These are phyloP conservation scores for Paramecium sonneborni DNA, from an alignment of 73 alveolate genomes.

Conservation along the genomic window DNA sequence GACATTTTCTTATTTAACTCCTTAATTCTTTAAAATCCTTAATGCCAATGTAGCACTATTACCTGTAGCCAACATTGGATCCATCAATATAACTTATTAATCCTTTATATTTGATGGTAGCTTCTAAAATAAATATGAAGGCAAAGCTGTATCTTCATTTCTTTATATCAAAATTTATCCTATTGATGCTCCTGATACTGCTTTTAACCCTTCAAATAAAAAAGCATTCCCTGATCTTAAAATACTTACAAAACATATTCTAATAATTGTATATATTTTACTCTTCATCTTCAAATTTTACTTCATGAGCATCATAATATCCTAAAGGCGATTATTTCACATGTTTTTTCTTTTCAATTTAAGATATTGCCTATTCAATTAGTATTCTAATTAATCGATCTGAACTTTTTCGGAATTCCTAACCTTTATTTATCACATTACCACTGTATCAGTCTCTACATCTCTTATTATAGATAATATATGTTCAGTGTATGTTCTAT, in stretches of 20 bases:
- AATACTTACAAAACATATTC: conserved; percentile 71
- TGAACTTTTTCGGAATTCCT: conserved; percentile 73
- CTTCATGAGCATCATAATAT: conserved; percentile 70
- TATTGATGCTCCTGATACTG: conserved; percentile 76
- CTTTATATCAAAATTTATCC: conserved; percentile 83
- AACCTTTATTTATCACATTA: neutral
- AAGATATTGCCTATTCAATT: conserved; percentile 74
- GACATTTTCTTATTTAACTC: conserved; percentile 77
- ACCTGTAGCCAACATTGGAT: conserved; percentile 92
- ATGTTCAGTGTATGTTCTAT: neutral
- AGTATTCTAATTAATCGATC: conserved; percentile 79
- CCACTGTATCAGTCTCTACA: neutral
- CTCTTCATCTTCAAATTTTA: conserved; percentile 69
- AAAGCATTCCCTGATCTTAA: conserved; percentile 87
- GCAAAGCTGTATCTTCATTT: conserved; percentile 76
- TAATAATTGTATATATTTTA: neutral
- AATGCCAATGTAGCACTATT: conserved; percentile 73
- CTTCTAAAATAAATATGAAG: conserved; percentile 75
- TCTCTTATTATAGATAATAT: neutral
- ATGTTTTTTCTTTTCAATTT: conserved; percentile 65
- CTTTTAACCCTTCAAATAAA: conserved; percentile 66
- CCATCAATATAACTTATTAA: conserved; percentile 74
- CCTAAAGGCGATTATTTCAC: conserved; percentile 72
- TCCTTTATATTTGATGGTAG: conserved; percentile 73
- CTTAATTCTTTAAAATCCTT: conserved; percentile 68